phyloP scores from a whole-genome alignment of 805 yeast species.

The Candida silvatica region DNA sequence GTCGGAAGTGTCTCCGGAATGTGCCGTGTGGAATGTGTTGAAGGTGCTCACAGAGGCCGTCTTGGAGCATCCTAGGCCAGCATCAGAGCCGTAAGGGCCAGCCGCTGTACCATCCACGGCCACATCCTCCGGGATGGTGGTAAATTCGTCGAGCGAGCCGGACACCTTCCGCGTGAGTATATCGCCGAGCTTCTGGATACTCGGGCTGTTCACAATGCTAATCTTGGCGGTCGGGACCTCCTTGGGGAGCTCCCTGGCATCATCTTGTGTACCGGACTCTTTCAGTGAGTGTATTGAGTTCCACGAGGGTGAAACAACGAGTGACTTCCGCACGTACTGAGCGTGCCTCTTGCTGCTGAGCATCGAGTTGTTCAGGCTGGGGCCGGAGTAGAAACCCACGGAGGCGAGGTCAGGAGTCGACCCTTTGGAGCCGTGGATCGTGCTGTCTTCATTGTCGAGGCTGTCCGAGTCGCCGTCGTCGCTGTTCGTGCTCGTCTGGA shows the following conservation, averaged over 20 bases:
- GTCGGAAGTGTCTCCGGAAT: conserved; percentile 13
- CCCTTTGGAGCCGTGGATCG: conserved; percentile 2
- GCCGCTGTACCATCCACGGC: no score
- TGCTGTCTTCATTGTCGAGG: conserved; percentile 1
- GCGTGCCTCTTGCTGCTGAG: conserved; percentile 19
- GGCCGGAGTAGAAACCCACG: conserved; percentile 21
- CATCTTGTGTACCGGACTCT: neutral
- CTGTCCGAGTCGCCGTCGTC: conserved; percentile 10
- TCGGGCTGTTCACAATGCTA: conserved; percentile 28
- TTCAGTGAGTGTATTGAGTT: conserved; percentile 14
- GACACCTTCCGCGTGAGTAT: conserved; percentile 21
- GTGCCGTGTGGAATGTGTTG: conserved; percentile 25
- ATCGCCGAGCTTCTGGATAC: conserved; percentile 25
- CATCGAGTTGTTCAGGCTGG: conserved; percentile 17
- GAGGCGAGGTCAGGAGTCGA: conserved; percentile 10
- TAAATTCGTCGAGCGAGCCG: conserved; percentile 5
- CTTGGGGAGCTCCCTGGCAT: neutral
- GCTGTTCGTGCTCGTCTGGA: conserved; percentile 28
- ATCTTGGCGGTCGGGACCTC: conserved; percentile 7
- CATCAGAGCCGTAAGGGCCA: no score
- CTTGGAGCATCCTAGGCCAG: no score
- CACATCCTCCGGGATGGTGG: conserved; percentile 11
- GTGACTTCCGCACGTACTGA: conserved; percentile 22
- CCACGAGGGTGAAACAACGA: conserved; percentile 25
- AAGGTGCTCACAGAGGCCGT: no score